Evolutionary conservation across 331 rosid genomes (phyloP), one percentile per base, ranked within the genome.

Genomic region (Acacia concinna): DNA sequence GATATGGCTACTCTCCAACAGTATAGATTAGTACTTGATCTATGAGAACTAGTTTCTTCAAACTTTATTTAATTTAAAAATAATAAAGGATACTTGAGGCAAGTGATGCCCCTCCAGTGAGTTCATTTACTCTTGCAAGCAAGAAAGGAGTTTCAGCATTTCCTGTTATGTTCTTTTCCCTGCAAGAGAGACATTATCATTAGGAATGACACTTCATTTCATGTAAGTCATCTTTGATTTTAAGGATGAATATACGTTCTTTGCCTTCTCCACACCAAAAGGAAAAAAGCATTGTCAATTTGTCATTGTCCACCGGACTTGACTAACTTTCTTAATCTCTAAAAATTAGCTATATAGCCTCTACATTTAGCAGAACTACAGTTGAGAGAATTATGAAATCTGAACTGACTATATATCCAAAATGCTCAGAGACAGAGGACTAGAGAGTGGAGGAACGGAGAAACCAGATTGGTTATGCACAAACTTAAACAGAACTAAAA

Each of bases 91-190:
- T 92, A 94, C 98, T 94, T 25, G 97, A 88, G 74, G 93, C 88
- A 31, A 94, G 93, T 27, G 98, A 94, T 65, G 90, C 92, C 63
- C 97, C 98, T 56, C 97, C 92, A 2, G 97, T 92, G 35, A 94
- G 89, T 25, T 91, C 96, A 68, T 78, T 91, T 78, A 94, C 89
- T 78, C 88, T 86, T 21, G 86, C 89, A 77, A 94, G 98, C 81
- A 94, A 84, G 91, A 92, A 92, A 49, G 98, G 98, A 76, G 97
- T 92, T 82, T 85, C 90, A 5, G 90, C 91, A 86, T 87, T 92
- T 76, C 98, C 98, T 35, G 87, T 78, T 79, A 92, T 85, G 73
- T 85, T 92, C 47, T 85, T 86, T 68, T 89, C 97, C 90, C 97
- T 94, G 74, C 71, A 83, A 57, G 75, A 47, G 65, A 37, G 3